Evolutionary conservation across 345 rosid genomes (phyloP), one percentile per base, ranked within the genome.

Genomic region (Capsella bursapastoris): DNA sequence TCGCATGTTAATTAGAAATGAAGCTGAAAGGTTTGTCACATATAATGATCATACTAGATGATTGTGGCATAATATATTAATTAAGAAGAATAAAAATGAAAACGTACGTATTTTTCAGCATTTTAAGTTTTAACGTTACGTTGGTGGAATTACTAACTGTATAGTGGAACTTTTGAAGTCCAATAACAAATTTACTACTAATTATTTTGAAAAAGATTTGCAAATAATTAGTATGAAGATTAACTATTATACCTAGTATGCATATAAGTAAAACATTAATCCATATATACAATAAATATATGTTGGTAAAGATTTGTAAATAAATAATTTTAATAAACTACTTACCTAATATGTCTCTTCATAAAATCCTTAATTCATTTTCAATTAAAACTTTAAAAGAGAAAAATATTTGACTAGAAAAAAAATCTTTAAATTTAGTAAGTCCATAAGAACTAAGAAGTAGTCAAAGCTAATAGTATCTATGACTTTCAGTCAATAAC

Each of bases 11-110:
- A 55, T 18, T 67, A 41, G 29, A 44, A 41, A n/a, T 67, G 38
- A 75, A 75, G 48, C 9, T 58, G 45, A 41, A 75, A 67, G 62
- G 72, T 74, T 37, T 7, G 10, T 72, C 53, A 15, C 40, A 52
- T 58, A 18, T 16, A 5, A 35, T 57, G 3, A 57, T 35, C 22
- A 15, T 15, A 34, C 14, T 57, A 31, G 12, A 31, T 56, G 22
- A 57, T 15, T 27, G 13, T 50, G 55, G 7, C 49, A 48, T 48
- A 15, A 48, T 16, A 48, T 16, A 15, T 15, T 14, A 45, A 48
- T 5, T 13, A 48, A 1, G n/a, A 7, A 0, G 11, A 52, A 3
- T 5, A n/a, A 22, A 22, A 22, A 22, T 22, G 25, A 22, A 22
- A 22, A 22, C 25, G 25, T 22, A 22, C 25, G 25, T 22, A 22